Conservation (phyloP, 768 basidiomycete genomes). For the Tulasnella sp. region DNA sequence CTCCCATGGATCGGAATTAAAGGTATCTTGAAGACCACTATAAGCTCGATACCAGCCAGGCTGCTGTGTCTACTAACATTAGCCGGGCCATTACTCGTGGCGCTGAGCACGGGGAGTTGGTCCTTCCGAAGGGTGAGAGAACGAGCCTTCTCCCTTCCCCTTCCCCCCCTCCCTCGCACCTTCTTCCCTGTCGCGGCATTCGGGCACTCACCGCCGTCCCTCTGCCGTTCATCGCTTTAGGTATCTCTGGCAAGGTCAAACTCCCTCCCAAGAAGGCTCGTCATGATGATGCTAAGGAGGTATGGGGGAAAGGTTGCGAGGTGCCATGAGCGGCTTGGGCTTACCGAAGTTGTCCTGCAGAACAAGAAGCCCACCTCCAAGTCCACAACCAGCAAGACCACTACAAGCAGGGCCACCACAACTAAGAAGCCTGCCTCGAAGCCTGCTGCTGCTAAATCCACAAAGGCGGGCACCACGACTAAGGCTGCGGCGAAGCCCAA, state of each 20-base stretch:
- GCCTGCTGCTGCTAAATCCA: constrained; percentile 32
- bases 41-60: constrained; percentile 26
- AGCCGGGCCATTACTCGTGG: constrained; percentile 28
- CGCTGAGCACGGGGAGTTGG: constrained; percentile 26
- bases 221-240: constrained; percentile 15
- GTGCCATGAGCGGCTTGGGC: not conserved
- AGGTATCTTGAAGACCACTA: constrained; percentile 28
- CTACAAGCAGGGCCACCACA: not conserved
- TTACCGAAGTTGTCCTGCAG: not conserved
- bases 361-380: constrained; percentile 28
- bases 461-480: constrained; percentile 32
- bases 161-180: not conserved
- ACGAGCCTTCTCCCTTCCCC: not conserved
- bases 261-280: constrained; percentile 28
- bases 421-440: constrained; percentile 25
- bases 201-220: not conserved
- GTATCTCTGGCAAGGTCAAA: constrained; percentile 28
- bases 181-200: not conserved
- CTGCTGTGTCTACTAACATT: constrained; percentile 20
- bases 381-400: constrained; percentile 21
- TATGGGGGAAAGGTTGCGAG: not conserved
- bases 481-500: constrained; percentile 7
- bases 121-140: constrained; percentile 27
- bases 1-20: not conserved
- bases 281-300: constrained; percentile 23